These are phyloP conservation scores for Elongisporangium anandrum DNA, from an alignment of 352 stramenopile genomes.

Conservation along the genomic window DNA sequence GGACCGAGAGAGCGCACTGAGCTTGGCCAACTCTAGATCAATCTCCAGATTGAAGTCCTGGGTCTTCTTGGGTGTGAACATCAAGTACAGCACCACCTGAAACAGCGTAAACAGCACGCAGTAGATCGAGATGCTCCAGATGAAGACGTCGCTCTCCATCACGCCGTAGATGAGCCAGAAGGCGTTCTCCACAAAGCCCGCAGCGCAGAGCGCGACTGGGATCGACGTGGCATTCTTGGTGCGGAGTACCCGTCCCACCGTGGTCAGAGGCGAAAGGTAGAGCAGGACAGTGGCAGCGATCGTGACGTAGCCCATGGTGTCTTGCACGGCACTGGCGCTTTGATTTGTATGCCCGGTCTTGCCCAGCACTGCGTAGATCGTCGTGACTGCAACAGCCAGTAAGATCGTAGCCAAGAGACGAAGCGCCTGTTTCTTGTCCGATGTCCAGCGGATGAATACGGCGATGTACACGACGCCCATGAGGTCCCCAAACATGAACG, in stretches of 20 bases:
- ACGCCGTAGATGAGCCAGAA: slow-evolving; percentile 43
- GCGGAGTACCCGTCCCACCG: slow-evolving; percentile 30
- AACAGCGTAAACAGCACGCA: slow-evolving; percentile 21
- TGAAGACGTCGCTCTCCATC: slow-evolving; percentile 24
- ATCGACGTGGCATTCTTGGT: slow-evolving; percentile 42
- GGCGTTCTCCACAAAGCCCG: slow-evolving; percentile 36
- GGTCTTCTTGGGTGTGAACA: slow-evolving; percentile 18
- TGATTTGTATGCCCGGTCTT: slow-evolving; percentile 21
- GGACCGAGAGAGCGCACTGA: too few species aligned
- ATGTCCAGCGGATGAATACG: slow-evolving; percentile 28
- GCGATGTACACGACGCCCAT: slow-evolving; percentile 17
- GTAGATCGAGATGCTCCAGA: slow-evolving; percentile 16
- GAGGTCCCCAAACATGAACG: slow-evolving; percentile 24
- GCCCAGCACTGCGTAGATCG: slow-evolving; percentile 33
- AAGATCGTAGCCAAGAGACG: slow-evolving; percentile 9
- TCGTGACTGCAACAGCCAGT: slow-evolving; percentile 20
- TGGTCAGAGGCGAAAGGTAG: slow-evolving; percentile 40
- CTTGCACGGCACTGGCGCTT: slow-evolving; percentile 18
- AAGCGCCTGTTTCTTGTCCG: slow-evolving; percentile 16
- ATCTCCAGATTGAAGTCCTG: slow-evolving; percentile 1
- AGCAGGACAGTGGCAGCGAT: slow-evolving; percentile 32
- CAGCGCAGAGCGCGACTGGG: slow-evolving; percentile 35
- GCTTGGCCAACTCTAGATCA: too few species aligned
- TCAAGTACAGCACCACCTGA: slow-evolving; percentile 32
- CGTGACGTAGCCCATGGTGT: slow-evolving; percentile 28